phyloP scores from a whole-genome alignment of 371 early-diverging fungal species.

The Syncephalastrum racemosum region DNA sequence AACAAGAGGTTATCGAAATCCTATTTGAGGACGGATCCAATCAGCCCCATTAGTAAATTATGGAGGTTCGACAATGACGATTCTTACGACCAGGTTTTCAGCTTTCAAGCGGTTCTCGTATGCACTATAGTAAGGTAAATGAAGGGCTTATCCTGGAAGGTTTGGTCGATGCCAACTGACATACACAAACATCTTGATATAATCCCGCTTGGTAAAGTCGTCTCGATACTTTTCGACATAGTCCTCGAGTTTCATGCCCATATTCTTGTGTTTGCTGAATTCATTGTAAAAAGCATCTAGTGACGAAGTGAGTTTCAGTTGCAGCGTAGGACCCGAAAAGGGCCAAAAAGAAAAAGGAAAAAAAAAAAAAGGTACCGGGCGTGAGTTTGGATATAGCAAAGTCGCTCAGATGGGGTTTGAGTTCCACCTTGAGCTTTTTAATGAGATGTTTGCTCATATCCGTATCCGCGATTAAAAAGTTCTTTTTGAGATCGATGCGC shows the following conservation, averaged over 20 bases:
- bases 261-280: slow-evolving; percentile 31
- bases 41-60: too few relatives aligned
- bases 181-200: slow-evolving; percentile 26
- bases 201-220: slow-evolving; percentile 11
- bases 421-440: slow-evolving; percentile 9
- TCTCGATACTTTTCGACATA: slow-evolving; percentile 9
- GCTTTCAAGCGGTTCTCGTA: slow-evolving; percentile 37
- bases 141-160: neutral
- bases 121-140: slow-evolving; percentile 23
- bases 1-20: slow-evolving; percentile 65
- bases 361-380: slow-evolving; percentile 2
- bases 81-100: slow-evolving; percentile 33
- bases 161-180: neutral
- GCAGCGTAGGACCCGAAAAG: too few relatives aligned
- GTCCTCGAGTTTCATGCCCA: slow-evolving; percentile 18
- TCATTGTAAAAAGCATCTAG: slow-evolving; percentile 22
- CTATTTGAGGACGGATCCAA: slow-evolving; percentile 22
- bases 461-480: slow-evolving; percentile 51
- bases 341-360: neutral
- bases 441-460: slow-evolving; percentile 12
- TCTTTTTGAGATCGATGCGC: slow-evolving; percentile 25
- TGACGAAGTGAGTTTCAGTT: too few relatives aligned
- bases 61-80: slow-evolving; percentile 3
- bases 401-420: neutral
- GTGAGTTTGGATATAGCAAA: slow-evolving; percentile 2